A percentile compares a stretch with the other conserved stretches of the same genome.
These are phyloP conservation scores for Naumovozyma castellii DNA, from an alignment of 805 yeast genomes.

Conservation along the genomic window DNA sequence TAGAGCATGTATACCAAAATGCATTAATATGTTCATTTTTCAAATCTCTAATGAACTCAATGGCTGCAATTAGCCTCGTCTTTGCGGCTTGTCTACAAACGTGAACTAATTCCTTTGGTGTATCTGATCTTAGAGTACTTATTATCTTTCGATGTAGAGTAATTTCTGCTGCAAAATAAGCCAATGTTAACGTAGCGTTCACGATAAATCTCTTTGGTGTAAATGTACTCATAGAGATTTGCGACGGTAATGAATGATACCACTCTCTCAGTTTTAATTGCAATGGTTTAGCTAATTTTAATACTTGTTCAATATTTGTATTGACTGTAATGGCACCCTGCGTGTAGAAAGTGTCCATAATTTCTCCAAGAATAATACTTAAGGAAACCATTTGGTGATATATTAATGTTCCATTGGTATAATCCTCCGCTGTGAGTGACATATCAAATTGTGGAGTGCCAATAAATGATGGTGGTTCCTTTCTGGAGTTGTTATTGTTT, in stretches of 20 bases:
- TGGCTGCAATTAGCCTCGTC: constrained; percentile 71
- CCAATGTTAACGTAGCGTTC: constrained; percentile 69
- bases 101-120: constrained; percentile 44
- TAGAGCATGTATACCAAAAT: constrained; percentile 81
- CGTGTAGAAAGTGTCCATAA: constrained; percentile 62
- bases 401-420: constrained; percentile 57
- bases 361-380: constrained; percentile 60
- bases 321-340: constrained; percentile 51
- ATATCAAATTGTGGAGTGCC: constrained; percentile 19
- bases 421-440: constrained; percentile 39
- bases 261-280: constrained; percentile 63
- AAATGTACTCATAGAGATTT: constrained; percentile 51
- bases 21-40: constrained; percentile 77
- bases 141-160: constrained; percentile 74
- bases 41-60: constrained; percentile 66
- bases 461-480: not conserved
- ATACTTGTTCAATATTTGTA: constrained; percentile 53
- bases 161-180: constrained; percentile 84
- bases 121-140: constrained; percentile 36
- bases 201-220: constrained; percentile 57
- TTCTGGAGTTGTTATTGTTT: not conserved
- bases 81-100: constrained; percentile 83
- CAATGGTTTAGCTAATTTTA: constrained; percentile 71
- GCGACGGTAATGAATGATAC: constrained; percentile 64
- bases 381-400: constrained; percentile 61